phyloP scores from a whole-genome alignment of 441 rosid species.

The Euphorbia neoarborescens region DNA sequence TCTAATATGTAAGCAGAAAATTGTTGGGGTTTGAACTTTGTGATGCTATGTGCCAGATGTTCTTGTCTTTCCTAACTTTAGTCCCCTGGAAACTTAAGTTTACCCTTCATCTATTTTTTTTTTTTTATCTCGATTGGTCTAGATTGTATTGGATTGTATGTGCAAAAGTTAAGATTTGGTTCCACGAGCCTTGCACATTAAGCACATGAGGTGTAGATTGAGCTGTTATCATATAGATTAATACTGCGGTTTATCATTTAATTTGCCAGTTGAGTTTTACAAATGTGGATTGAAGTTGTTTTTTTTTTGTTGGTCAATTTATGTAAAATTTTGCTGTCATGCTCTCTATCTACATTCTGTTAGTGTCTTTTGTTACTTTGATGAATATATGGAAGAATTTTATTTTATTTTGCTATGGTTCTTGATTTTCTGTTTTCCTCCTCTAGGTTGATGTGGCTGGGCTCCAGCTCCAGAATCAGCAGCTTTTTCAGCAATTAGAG shows the following conservation, averaged over 20 bases:
- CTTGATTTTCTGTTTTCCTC: not conserved
- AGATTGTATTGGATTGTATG: not conserved
- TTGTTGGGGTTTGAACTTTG: too few species aligned
- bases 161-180: not conserved
- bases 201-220: too few species aligned
- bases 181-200: too few species aligned
- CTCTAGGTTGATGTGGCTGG: conserved; percentile 63
- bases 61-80: too few species aligned
- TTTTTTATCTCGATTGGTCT: not conserved
- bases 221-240: not conserved
- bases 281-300: not conserved
- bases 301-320: not conserved
- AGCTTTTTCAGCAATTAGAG: conserved; percentile 71
- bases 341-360: not conserved
- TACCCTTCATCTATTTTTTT: too few species aligned
- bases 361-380: not conserved
- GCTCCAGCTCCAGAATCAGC: conserved; percentile 80
- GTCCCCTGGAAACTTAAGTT: too few species aligned
- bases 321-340: not conserved
- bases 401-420: not conserved
- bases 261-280: not conserved
- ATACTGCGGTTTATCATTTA: not conserved
- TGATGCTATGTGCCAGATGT: not conserved
- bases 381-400: not conserved
- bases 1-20: not conserved